Percentiles rank a stretch among this genome's conserved stretches.
These are phyloP conservation scores for Davidsoniella australis DNA, from an alignment of 2,329 filamentous ascomycete species.

Conservation along the genomic window DNA sequence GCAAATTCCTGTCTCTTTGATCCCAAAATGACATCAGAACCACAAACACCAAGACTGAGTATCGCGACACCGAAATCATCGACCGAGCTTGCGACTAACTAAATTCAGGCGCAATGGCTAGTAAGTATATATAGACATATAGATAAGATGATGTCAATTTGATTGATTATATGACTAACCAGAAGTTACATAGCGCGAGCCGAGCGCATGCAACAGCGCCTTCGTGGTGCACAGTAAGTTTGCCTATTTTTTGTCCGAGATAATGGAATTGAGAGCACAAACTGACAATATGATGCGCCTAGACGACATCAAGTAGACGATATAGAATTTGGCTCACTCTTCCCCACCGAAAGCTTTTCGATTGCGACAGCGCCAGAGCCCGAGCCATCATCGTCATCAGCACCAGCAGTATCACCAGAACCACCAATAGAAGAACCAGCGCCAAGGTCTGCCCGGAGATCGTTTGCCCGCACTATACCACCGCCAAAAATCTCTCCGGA, in stretches of 20 bases:
- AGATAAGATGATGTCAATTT: not conserved
- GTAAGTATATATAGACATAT: constrained; percentile 1
- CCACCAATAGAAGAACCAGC: not conserved
- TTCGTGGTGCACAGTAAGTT: constrained; percentile 45
- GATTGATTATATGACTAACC: too few species aligned
- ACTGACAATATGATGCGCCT: not conserved
- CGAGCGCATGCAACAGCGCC: constrained; percentile 46
- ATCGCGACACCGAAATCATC: not conserved
- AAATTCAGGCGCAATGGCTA: constrained; percentile 6
- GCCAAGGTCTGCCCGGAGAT: not conserved
- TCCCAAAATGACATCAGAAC: constrained; percentile 2
- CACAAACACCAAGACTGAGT: not conserved
- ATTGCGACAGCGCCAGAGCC: not conserved
- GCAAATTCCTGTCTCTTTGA: not conserved
- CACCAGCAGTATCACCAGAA: not conserved
- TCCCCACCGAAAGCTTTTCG: constrained; percentile 7
- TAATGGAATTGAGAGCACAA: too few species aligned
- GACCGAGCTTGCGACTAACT: not conserved
- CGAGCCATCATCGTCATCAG: not conserved
- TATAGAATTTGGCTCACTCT: constrained; percentile 30
- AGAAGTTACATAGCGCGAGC: constrained; percentile 29
- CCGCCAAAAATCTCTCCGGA: not conserved
- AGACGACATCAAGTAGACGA: constrained; percentile 39
- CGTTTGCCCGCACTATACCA: not conserved
- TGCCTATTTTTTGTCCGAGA: constrained; percentile 1